Evolutionary conservation across 2,329 filamentous ascomycete genomes (phyloP), one percentile per base, ranked within the genome.

Genomic region (Epichloe uncinata): DNA sequence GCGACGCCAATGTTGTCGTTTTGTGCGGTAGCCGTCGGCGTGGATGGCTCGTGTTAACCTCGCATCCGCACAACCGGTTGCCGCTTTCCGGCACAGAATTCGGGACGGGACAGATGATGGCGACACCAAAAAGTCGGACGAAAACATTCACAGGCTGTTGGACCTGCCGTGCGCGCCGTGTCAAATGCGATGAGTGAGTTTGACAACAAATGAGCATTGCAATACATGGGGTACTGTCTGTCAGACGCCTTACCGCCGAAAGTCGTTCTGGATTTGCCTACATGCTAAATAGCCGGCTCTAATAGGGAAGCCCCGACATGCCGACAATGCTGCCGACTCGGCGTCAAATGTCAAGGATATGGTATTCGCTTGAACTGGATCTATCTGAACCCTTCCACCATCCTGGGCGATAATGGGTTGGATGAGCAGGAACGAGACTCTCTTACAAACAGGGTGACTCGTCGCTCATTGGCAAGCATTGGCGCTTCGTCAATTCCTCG

Each of bases 271-370:
- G 26, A 30, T 30, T 9, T 30, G 26, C 26, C 26, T 30, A 9
- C 8, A 30, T 30, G 4, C 48, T 50, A 37, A 50, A 15, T 11
- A 11, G n/a, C 7, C 18, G 48, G 11, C 26, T 6, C 26, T 13
- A 3, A 15, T 30, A 49, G 48, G 45, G 38, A 42, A 1, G 50
- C 35, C 1, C 56, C 53, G 5, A 34, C 40, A 12, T 58, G 56
- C 34, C 47, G 42, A 35, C 44, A 51, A 9, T 55, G 53, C 36
- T 16, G 37, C 16, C 51, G 46, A 11, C 47, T 54, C n/a, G 53
- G 53, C 2, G 40, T 57, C 18, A n/a, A 46, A 12, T 58, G 56
- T 22, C 51, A 57, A 33, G 57, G 57, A 2, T 59, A 59, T 35
- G 55, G 50, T 7, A 38, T 57, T 5, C 52, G 56, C 6, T 48